Evolutionary conservation across 2,329 filamentous ascomycete species (phyloP).

Genomic region (Sporothrix inflata): DNA sequence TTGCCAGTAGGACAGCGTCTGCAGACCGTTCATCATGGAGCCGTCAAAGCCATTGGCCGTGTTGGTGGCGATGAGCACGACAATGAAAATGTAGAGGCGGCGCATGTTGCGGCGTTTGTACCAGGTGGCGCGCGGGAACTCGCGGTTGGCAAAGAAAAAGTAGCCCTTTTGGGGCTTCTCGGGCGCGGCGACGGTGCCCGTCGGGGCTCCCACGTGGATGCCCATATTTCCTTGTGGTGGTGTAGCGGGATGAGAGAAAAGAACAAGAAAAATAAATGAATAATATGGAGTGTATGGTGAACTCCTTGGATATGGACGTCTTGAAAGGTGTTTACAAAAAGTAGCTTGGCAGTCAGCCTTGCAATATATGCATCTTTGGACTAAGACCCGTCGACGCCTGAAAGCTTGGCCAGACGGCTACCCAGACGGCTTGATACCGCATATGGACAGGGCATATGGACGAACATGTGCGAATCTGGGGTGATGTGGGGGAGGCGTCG

Average conservation of each 20-base stretch:
- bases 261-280: not conserved
- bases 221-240: not conserved
- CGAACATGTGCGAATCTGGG: not conserved
- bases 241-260: not conserved
- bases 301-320: not conserved
- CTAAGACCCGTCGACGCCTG: not conserved
- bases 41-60: constrained; percentile 17
- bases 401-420: not conserved
- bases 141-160: constrained; percentile 16
- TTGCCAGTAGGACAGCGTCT: constrained; percentile 11
- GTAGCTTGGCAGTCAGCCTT: not conserved
- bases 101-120: not conserved
- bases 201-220: not conserved
- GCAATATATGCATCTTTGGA: not conserved
- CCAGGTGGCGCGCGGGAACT: constrained; percentile 13
- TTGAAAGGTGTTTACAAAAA: not conserved
- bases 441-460: not conserved
- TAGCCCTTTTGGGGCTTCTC: constrained; percentile 4
- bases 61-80: constrained; percentile 2
- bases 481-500: not conserved
- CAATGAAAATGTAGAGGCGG: not conserved
- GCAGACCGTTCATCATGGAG: constrained; percentile 15
- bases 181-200: not conserved
- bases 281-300: not conserved
- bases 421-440: not conserved